Base-by-base conservation (phyloP, 306 rosid genomes). In the Fragaria ananassa region DNA sequence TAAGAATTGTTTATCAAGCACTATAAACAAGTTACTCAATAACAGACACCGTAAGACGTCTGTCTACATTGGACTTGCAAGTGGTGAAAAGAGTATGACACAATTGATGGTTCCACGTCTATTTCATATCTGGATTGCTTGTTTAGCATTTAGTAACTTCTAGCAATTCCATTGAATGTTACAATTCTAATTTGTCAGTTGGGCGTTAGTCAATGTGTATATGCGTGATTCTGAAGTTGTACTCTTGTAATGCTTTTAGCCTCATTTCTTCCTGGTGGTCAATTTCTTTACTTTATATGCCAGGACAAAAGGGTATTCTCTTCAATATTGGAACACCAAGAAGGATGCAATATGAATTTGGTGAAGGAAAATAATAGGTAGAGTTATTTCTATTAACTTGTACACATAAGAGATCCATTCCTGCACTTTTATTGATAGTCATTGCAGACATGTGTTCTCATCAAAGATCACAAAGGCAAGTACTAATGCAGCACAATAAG, bases 291-390 rank as follows among this genome's bases (percentile, higher is more conserved):
- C 68, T 81, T 75, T 70, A 42, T 75, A 29, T 77, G 80, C 75
- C 88, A 86, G 97, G 94, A 89, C 66, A 84, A 89, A 83, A 53
- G 60, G 70, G 76, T 83, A 68, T 85, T 87, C 81, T 83, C 89
- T 45, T 81, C 86, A 74, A 64, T 79, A 61, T 74, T 84, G 81
- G 91, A 74, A 74, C 81, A 65, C 65, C 83, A 86, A 74, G 85
- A 78, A 82, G 80, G 84, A 76, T 34, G 79, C 75, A 54, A 35
- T 64, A 61, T 45, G 61, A 81, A 79, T 77, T 71, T 70, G 79
- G 39, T 51, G 45, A 81, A 60, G 75, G 86, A 73, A 71, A 78
- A 79, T 71, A 80, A 71, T 25, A 70, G 89, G 98, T 91, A 82
- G 81, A 27, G 35, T 2, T 46, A 65, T 47, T 14, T 35, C 23